phyloP scores from a whole-genome alignment of 805 yeast species.

The Suhomyces sp. region DNA sequence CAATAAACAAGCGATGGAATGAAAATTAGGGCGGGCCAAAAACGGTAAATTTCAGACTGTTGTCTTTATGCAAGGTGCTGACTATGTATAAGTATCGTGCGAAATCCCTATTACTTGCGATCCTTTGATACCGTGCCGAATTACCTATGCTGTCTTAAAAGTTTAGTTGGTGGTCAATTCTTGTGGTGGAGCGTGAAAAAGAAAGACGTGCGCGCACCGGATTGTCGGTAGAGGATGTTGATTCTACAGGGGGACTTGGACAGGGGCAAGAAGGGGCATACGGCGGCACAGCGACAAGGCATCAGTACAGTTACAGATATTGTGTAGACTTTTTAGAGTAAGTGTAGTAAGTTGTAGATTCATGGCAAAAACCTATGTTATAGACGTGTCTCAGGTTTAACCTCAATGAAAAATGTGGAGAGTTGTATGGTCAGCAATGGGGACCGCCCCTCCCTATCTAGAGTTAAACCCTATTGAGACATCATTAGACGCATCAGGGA shows the following conservation, averaged over 20 bases:
- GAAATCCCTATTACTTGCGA: neutral
- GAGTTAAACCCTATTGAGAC: neutral
- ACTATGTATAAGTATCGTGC: neutral
- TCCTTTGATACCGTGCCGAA: neutral
- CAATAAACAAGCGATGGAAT: neutral
- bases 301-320: neutral
- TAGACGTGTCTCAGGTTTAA: neutral
- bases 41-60: neutral
- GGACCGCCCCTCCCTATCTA: neutral
- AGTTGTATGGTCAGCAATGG: neutral
- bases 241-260: neutral
- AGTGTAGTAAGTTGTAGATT: neutral
- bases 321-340: neutral
- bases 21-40: neutral
- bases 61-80: neutral
- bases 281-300: neutral
- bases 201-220: neutral
- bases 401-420: neutral
- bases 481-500: slow-evolving; percentile 1
- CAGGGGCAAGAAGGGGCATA: slow-evolving; percentile 1
- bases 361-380: neutral
- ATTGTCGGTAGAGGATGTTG: neutral
- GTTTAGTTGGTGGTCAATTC: neutral
- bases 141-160: neutral
- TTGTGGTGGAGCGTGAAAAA: slow-evolving; percentile 1